These are phyloP conservation scores for Solanum pennellii DNA, from an alignment of 257 asterid genomes.

Conservation along the genomic window DNA sequence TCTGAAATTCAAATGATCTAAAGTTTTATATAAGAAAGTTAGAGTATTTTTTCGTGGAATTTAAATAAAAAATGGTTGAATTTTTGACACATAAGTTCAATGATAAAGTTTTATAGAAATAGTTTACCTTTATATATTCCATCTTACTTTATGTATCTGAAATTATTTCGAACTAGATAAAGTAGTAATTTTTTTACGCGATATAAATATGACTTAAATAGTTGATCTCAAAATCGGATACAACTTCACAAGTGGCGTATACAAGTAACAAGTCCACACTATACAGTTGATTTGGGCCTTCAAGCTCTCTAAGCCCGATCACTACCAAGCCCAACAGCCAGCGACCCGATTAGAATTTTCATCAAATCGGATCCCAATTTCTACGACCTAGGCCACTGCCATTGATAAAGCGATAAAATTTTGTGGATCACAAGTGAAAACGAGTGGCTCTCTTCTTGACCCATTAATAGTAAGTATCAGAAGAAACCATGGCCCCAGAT, in stretches of 20 bases:
- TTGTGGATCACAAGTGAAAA: slow-evolving; percentile 5
- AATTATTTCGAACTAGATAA: neutral
- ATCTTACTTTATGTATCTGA: neutral
- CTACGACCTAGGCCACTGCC: neutral
- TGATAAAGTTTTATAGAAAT: too few species aligned
- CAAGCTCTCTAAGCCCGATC: neutral
- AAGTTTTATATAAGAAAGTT: too few species aligned
- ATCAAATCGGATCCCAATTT: neutral
- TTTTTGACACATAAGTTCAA: neutral
- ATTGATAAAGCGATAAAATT: neutral
- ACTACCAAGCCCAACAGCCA: neutral
- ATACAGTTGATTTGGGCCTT: neutral
- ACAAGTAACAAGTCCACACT: neutral
- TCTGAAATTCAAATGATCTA: neutral
- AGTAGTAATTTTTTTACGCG: neutral
- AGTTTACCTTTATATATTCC: too few species aligned
- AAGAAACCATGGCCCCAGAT: slow-evolving; percentile 32
- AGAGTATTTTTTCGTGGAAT: neutral
- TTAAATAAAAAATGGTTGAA: neutral
- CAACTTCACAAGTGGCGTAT: neutral
- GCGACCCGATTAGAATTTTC: neutral
- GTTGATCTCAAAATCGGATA: neutral
- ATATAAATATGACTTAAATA: neutral
- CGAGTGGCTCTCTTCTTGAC: slow-evolving; percentile 58
- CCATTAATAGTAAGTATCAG: slow-evolving; percentile 16